Evolutionary conservation across 2,329 filamentous ascomycete genomes (phyloP), one percentile per base, ranked within the genome.

Genomic region (Dichotomopilus funicola): DNA sequence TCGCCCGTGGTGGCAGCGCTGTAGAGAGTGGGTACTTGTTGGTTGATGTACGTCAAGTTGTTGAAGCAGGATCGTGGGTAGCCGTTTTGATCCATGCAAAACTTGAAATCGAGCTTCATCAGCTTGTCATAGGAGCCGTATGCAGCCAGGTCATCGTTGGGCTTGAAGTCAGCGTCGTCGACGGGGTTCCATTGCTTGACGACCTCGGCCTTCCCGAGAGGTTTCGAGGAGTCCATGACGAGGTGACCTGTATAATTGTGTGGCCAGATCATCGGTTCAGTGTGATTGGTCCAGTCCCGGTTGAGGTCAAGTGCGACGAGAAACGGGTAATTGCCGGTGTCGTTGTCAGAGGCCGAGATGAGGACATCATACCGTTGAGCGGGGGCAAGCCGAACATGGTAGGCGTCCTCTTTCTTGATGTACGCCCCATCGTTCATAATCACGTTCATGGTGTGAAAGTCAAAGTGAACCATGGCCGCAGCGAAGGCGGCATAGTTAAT

Each of bases 1-100:
- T 68, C 62, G 4, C 78, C 79, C 1, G 79, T 72, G 0, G 82
- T 82, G 3, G 87, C 75, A n/a, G 78, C 86, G 3, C 84, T 85
- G 74, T 89, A 91, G 5, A 91, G 72, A 0, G 84, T 82, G 0
- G 87, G 87, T 0, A 89, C 86, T 64, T 83, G 80, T 51, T 86
- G 86, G 6, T 67, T 59, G n/a, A 86, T 78, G 65, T 88, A 90
- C 6, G 85, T 85, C 45, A 82, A 70, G 61, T 81, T 79, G 69
- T 89, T 90, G 69, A 85, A 75, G 64, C 75, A 81, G 9, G 78
- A 76, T 34, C 88, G 86, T 55, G 78, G 78, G 35, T 80, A 78
- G 6, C 82, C 82, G 61, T 88, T 80, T 34, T 69, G 73, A 44
- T 89, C 79, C 33, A 78, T 74, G 66, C 82, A 79, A 72, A 86